Evolutionary conservation across 768 basidiomycete genomes (phyloP), one percentile per base, ranked within the genome.

Genomic region (Mycena olivaceomarginata): DNA sequence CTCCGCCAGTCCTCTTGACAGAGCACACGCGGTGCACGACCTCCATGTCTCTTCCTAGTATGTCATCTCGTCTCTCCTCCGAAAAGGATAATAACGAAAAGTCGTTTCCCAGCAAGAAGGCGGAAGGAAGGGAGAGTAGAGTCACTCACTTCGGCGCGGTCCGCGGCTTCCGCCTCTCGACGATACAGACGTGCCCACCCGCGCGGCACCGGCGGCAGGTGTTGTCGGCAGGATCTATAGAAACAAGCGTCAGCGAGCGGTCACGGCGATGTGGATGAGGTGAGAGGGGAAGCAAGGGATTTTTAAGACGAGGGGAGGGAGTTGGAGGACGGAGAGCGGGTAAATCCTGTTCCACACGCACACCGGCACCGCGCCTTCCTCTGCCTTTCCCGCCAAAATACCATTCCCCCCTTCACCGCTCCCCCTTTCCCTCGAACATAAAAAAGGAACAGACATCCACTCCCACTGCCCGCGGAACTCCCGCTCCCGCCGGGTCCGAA

Each of bases 101-200:
- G 8, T 16, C 4, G 9, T 48, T 48, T 16, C 46, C 53, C n/a
- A 41, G 9, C 40, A 62, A 39, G 39, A 39, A 40, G 37, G 9
- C 25, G 39, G 60, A 37, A 7, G 20, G 37, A 62, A 62, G 16
- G 60, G 37, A 62, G 9, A 12, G 15, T 37, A 60, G 10, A 18
- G 37, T 40, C 16, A 37, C 95, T 92, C 84, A 97, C 95, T 96
- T 97, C 77, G 95, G 95, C 31, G 92, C 92, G 40, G 91, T 94
- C 81, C 92, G 90, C 70, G 92, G 94, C 86, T 95, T 96, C 76
- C 95, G 90, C 63, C 95, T 95, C 85, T 96, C 95, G 53, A 96
- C 95, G 79, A 96, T 92, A 83, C 96, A 97, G 57, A 92, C 89
- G 84, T 96, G 94, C 1, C 94, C 93, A 67, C 92, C 91, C 39